Evolutionary conservation across 768 basidiomycete genomes (phyloP), one percentile per base, ranked within the genome.

Genomic region (Termitomyces titanicus): DNA sequence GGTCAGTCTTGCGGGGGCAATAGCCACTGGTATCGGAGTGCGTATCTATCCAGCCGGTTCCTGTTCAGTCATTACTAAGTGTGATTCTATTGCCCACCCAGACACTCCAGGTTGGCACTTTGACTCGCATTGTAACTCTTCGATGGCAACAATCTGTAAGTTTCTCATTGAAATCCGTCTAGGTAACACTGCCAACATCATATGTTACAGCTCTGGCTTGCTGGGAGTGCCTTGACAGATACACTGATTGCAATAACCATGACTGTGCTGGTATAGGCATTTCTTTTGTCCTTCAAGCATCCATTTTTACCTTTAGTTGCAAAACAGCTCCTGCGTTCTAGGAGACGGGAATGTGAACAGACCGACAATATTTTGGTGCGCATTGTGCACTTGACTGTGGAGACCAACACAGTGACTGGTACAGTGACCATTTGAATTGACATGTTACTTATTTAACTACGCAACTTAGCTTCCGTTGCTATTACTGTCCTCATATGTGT

Each of bases 1-100:
- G 10, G 15, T 33, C 20, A 50, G 57, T 12, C 53, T 58, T 29
- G 47, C 15, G 3, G 57, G 57, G 12, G 57, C 57, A n/a, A 31
- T 58, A 17, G 53, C 57, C n/a, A 34, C 48, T n/a, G 57, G 57
- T 22, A 40, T 58, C 25, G 57, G 57, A 8, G 57, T 58, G 13
- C 22, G 34, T 48, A 10, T 25, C 24, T 8, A 48, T 6, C 3
- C 1, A 7, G 29, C 22, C 37, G 6, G n/a, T 35, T 15, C 22
- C 22, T 15, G 17, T 39, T 25, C 9, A 34, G 3, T n/a, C 9
- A 18, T 18, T 47, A 29, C 35, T 11, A 9, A 47, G 11, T n/a
- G n/a, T n/a, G n/a, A n/a, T n/a, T n/a, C n/a, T n/a, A n/a, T n/a
- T 22, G 11, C n/a, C 25, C 34, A 5, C 24, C 0, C 20, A 58